Base-by-base conservation (phyloP, 306 rosid genomes). In the Inga leiocalycina region DNA sequence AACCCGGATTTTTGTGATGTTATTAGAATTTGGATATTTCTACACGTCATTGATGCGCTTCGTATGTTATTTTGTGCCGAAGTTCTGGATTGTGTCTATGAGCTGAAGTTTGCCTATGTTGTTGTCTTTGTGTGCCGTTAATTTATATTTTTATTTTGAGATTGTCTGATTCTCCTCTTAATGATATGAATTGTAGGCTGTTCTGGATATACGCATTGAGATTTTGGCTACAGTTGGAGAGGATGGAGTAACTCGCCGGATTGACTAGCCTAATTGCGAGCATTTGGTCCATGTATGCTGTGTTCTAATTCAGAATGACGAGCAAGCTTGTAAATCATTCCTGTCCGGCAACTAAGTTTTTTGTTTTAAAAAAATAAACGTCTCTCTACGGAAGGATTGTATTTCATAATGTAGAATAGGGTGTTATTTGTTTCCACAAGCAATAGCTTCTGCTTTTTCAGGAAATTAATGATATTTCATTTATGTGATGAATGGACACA, bases 171-270 rank as follows among this genome's bases (percentile, higher is more conserved):
- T 61, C 11, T 64, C 20, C 35, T 75, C 19, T 27, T 52, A 77
- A 59, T 14, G 75, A 41, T 71, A n/a, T 22, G 54, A 71, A 71
- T 44, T 71, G 79, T 45, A 92, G 96, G 96, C 96, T 66, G 87
- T 92, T 73, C 85, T 92, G 91, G 93, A 90, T 69, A 91, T 92
- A 48, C 83, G 89, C 85, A 82, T 92, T 34, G 96, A 88, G 84
- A 78, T 92, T 80, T 87, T 92, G 49, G 96, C 96, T 39, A 81
- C 92, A 2, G 87, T 85, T 24, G 91, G 91, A 2, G 93, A 90
- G 77, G 91, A 88, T 41, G 96, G 96, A 51, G 86, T 92, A 39
- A 88, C 92, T 76, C 96, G 96, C 76, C 90, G 96, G 96, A 87
- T 90, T 71, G 93, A 90, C 80, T 92, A 83, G 82, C 80, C 22